Base-by-base conservation (phyloP, 176 grass and related monocot genomes). In the Lolium perenne region DNA sequence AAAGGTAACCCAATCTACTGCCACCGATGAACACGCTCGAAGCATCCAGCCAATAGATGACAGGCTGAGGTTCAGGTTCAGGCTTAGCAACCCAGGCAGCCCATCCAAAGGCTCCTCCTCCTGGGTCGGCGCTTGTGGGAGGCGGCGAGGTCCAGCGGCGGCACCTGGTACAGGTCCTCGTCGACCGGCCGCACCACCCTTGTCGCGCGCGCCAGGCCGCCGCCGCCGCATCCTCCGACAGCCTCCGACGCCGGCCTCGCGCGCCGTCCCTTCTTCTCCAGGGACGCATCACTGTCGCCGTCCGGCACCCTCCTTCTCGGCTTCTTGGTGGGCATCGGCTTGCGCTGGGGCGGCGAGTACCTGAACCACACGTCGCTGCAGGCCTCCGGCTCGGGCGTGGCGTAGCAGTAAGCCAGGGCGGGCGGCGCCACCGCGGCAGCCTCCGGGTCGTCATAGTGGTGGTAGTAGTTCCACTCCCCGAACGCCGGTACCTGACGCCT, bases 381-480 rank as follows among this genome's bases (percentile, higher is more conserved):
- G 25, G 88, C 50, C 70, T 89, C 82, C 14, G 88, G 61, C 62
- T 86, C 78, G 48, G 72, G 72, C 47, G 47, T 1, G 21, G 68
- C 47, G 70, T 66, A 66, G 74, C 6, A 78, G 63, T 81, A 83
- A 3, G 70, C 53, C 0, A 49, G 35, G 48, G 53, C 51, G 29
- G 38, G 51, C 17, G 9, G 77, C 47, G 71, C n/a, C 35, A 18
- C 38, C 67, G 67, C 68, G 32, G 32, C 32, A 29, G 26, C 26
- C 22, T 29, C 74, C 69, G 4, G 66, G 46, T 75, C 26, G 80
- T 82, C 6, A 60, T 56, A 45, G 77, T 76, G 38, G 88, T 38
- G 61, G 83, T 25, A 89, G 88, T 86, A 86, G 83, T 89, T 86
- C 88, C 88, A 86, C 78, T 82, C 88, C 61, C 88, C 83, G 71